Evolutionary conservation across 1,284 basidiomycete species (phyloP).

Genomic region (Stygiomarasmius scandens): DNA sequence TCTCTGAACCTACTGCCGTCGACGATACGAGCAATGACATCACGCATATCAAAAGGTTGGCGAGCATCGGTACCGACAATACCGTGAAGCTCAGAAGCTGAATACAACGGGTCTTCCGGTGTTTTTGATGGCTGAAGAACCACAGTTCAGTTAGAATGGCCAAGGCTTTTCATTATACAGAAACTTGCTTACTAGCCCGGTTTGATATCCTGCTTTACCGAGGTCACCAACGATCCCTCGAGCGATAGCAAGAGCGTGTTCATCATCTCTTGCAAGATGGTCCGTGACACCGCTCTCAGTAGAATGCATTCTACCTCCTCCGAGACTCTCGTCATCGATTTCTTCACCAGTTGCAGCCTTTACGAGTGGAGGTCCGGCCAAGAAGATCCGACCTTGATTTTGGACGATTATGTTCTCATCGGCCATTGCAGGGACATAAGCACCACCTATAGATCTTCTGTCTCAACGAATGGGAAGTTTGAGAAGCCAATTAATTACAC

Average conservation of each 20-base stretch:
- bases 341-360: constrained; percentile 95
- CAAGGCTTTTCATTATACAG: constrained; percentile 1
- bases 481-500: constrained; percentile 12
- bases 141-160: constrained; percentile 1
- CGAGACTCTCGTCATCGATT: constrained; percentile 91
- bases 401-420: constrained; percentile 95
- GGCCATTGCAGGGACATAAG: constrained; percentile 96
- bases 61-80: constrained; percentile 90
- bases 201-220: constrained; percentile 57
- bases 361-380: constrained; percentile 95
- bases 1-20: constrained; percentile 93
- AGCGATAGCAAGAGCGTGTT: constrained; percentile 86
- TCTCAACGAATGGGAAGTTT: constrained; percentile 1
- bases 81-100: constrained; percentile 81
- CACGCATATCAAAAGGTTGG: constrained; percentile 91
- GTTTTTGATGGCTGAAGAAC: constrained; percentile 52
- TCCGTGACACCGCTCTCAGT: constrained; percentile 93
- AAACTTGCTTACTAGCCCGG: constrained; percentile 45
- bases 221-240: constrained; percentile 83
- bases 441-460: constrained; percentile 59
- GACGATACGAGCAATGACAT: constrained; percentile 89
- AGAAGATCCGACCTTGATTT: constrained; percentile 92
- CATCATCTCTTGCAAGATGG: constrained; percentile 87
- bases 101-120: constrained; percentile 80
- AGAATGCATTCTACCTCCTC: constrained; percentile 93